Conservation (phyloP, 148 eudicot species). For the Cornus controversa region DNA sequence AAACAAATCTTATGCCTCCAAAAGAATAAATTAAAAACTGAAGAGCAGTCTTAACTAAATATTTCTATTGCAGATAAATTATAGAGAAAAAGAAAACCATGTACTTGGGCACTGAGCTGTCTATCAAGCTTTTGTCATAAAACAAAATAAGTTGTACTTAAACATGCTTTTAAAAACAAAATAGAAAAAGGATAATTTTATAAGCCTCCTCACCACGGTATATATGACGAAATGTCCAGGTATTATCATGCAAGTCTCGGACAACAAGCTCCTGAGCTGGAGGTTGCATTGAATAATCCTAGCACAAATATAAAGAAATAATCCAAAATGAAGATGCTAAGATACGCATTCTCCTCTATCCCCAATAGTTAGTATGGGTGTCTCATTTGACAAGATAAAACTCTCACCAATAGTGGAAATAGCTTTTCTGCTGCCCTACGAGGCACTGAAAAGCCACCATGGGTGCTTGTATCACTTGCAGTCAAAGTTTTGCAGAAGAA, state of each 20-base stretch:
- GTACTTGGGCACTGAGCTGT: background rate
- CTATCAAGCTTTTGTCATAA: background rate
- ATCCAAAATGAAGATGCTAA: constrained; percentile 6
- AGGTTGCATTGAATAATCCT: constrained; percentile 99
- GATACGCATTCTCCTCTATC: background rate
- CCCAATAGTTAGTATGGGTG: background rate
- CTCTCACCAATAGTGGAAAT: constrained; percentile 81
- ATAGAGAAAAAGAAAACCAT: background rate
- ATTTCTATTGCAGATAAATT: background rate
- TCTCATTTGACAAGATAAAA: background rate
- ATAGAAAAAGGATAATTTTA: background rate
- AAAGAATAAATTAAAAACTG: background rate
- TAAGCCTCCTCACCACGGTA: constrained; percentile 68
- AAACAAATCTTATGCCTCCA: background rate
- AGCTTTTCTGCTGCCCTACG: constrained; percentile 98
- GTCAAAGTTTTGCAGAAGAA: constrained; percentile 97
- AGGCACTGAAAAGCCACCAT: constrained; percentile 99
- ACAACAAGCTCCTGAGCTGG: constrained; percentile 97
- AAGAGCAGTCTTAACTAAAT: background rate
- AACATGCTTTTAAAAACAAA: background rate
- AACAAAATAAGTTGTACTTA: constrained; percentile 4
- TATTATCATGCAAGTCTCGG: constrained; percentile 89
- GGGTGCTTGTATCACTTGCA: constrained; percentile 96
- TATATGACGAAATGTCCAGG: constrained; percentile 98
- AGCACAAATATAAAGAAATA: constrained; percentile 4